phyloP scores from a whole-genome alignment of 192 early-diverging fungal species.

The Linnemannia schmuckeri region DNA sequence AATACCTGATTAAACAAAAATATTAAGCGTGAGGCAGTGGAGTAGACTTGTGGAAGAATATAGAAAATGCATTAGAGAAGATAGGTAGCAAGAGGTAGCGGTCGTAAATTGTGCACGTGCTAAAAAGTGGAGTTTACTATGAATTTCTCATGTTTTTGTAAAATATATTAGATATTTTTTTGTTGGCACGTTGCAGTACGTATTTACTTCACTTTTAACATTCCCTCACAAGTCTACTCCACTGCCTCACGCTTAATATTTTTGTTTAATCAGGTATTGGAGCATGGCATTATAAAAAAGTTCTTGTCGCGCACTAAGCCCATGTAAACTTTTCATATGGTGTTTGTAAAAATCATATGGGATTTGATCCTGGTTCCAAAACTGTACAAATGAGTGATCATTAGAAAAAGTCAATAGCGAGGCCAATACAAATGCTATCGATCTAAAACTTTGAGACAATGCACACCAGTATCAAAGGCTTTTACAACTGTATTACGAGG shows the following conservation, averaged over 20 bases:
- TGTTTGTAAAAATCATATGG: not conserved
- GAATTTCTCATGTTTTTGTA: too few species aligned
- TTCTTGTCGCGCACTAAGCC: not conserved
- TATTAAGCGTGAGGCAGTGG: not conserved
- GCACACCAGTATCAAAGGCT: not conserved
- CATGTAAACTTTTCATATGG: not conserved
- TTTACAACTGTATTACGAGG: not conserved
- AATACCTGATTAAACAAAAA: not conserved
- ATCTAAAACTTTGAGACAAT: not conserved
- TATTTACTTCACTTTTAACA: not conserved
- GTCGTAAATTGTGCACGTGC: too few species aligned
- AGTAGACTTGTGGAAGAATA: not conserved
- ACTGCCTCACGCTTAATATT: not conserved
- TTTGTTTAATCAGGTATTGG: not conserved
- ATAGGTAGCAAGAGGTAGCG: too few species aligned
- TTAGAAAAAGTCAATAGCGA: not conserved
- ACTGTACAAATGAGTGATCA: not conserved
- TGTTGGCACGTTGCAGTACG: not conserved
- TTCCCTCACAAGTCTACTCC: not conserved
- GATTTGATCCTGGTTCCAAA: not conserved
- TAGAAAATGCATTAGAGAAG: too few species aligned
- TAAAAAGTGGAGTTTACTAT: too few species aligned
- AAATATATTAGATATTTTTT: too few species aligned
- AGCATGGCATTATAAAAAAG: not conserved
- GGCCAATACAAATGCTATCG: not conserved